phyloP scores from a whole-genome alignment of 768 basidiomycete species.

The Amanita rimosa region DNA sequence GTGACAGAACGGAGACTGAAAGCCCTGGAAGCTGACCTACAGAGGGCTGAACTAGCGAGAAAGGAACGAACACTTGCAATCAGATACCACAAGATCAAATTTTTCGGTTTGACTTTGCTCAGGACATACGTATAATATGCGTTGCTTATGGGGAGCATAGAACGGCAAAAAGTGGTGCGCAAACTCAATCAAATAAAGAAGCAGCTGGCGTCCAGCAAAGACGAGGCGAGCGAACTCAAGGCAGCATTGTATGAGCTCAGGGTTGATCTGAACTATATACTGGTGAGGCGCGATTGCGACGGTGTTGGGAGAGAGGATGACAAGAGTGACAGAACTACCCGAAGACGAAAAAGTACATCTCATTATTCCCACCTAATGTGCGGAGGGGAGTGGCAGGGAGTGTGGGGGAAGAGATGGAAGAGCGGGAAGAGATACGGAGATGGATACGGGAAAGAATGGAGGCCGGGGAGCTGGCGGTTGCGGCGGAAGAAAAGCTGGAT shows the following conservation, averaged over 20 bases:
- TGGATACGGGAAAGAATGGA: constrained; percentile 54
- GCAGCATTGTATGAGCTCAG: constrained; percentile 47
- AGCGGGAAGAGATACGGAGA: constrained; percentile 45
- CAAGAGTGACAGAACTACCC: constrained; percentile 60
- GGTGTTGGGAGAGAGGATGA: background rate
- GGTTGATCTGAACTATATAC: constrained; percentile 85
- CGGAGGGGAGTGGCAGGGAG: constrained; percentile 24
- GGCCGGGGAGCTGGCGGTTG: constrained; percentile 39
- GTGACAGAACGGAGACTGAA: constrained; percentile 72
- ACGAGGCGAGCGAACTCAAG: constrained; percentile 22
- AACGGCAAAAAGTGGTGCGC: constrained; percentile 78
- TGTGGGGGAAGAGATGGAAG: constrained; percentile 27
- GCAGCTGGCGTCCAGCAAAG: constrained; percentile 19
- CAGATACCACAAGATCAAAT: constrained; percentile 86
- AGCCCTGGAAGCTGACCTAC: constrained; percentile 65
- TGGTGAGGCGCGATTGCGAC: constrained; percentile 34
- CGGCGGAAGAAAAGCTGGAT: constrained; percentile 42
- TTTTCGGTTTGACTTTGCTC: constrained; percentile 61
- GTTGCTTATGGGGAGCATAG: constrained; percentile 25
- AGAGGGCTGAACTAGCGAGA: constrained; percentile 44
- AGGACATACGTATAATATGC: background rate
- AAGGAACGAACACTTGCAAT: constrained; percentile 66
- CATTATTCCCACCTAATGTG: constrained; percentile 71
- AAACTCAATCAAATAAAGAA: constrained; percentile 65
- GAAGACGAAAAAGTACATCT: constrained; percentile 79